Conservation (phyloP, 805 yeast genomes). For the Wickerhamomyces chaumierensis region DNA sequence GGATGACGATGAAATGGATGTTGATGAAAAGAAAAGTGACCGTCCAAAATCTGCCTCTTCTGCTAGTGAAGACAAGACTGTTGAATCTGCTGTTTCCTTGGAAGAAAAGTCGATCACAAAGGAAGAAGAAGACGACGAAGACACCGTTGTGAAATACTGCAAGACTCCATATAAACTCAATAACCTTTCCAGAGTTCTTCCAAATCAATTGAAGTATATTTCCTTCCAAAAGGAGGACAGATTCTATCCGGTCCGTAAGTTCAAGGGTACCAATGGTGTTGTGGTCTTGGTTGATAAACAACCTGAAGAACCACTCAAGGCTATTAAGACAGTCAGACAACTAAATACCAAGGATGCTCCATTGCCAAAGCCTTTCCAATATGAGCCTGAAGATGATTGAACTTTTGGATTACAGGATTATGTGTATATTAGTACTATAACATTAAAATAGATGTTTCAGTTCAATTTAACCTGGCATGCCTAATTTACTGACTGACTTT, state of each 20-base stretch:
- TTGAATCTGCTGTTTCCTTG: background rate
- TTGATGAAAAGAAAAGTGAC: slow-evolving; percentile 27
- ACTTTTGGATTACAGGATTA: too few species aligned
- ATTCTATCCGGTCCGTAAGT: slow-evolving; percentile 74
- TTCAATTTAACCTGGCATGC: too few species aligned
- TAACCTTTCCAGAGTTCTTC: slow-evolving; percentile 82
- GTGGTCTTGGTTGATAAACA: slow-evolving; percentile 56
- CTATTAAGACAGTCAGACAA: slow-evolving; percentile 79
- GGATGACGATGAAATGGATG: slow-evolving; percentile 37
- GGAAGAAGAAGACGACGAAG: slow-evolving; percentile 15
- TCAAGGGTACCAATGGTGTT: slow-evolving; percentile 58
- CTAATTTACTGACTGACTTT: too few species aligned
- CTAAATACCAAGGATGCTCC: slow-evolving; percentile 65
- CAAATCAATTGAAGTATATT: slow-evolving; percentile 76
- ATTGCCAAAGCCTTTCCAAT: slow-evolving; percentile 56
- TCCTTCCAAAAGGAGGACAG: slow-evolving; percentile 66
- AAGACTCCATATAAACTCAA: slow-evolving; percentile 58
- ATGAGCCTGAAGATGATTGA: slow-evolving; percentile 21
- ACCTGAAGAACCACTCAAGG: slow-evolving; percentile 49
- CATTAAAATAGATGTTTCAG: too few species aligned
- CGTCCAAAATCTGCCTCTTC: slow-evolving; percentile 13
- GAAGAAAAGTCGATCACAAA: background rate
- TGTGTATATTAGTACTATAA: too few species aligned
- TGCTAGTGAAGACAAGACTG: background rate
- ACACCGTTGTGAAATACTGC: slow-evolving; percentile 35